These are phyloP conservation scores for Diaporthe sp. DNA, from an alignment of 2,329 filamentous ascomycete species.

Conservation along the genomic window DNA sequence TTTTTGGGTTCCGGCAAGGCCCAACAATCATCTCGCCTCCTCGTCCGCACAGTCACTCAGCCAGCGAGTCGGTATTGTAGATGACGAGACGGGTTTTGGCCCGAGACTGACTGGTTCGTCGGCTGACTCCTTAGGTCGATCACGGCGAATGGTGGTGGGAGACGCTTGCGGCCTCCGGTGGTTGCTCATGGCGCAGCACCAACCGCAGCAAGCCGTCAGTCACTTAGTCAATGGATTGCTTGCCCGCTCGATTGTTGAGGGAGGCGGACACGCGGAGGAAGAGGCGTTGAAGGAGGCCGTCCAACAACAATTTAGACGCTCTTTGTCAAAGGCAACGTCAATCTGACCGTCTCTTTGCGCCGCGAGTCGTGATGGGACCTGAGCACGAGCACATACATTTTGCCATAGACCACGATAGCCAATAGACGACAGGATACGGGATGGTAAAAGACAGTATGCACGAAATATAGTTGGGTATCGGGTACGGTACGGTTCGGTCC, in stretches of 20 bases:
- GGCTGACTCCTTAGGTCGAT: not conserved
- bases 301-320: not conserved
- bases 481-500: not conserved
- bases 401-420: not conserved
- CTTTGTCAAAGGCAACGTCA: not conserved
- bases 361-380: slow-evolving; percentile 4
- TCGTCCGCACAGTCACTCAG: not conserved
- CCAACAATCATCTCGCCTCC: slow-evolving; percentile 19
- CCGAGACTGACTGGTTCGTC: not conserved
- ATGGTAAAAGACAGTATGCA: not conserved
- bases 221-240: not conserved
- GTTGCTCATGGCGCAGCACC: slow-evolving; percentile 13
- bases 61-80: slow-evolving; percentile 6
- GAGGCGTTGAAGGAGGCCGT: slow-evolving; percentile 1
- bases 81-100: slow-evolving; percentile 1
- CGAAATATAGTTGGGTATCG: not conserved
- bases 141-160: not conserved
- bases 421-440: not conserved
- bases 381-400: not conserved
- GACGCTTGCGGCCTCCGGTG: slow-evolving; percentile 12
- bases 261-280: not conserved
- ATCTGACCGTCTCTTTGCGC: not conserved
- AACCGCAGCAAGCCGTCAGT: slow-evolving; percentile 1
- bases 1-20: not conserved
- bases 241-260: slow-evolving; percentile 15